Conservation (phyloP, 2,329 filamentous ascomycete genomes). For the Xylaria sp. region DNA sequence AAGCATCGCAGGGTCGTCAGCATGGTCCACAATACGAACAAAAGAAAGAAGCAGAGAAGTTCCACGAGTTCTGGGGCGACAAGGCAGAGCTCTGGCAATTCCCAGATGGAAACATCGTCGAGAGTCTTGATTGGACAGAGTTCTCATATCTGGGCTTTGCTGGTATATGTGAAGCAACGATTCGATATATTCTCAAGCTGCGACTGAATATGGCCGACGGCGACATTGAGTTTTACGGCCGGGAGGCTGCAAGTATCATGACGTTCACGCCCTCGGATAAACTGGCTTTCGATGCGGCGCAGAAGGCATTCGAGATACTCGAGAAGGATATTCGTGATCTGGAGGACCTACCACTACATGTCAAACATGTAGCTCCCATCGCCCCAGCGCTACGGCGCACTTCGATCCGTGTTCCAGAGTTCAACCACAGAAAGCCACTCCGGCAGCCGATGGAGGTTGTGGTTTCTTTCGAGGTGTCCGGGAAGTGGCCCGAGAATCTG, state of each 20-base stretch:
- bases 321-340: slow-evolving; percentile 77
- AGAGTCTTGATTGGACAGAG: slow-evolving; percentile 85
- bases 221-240: slow-evolving; percentile 55
- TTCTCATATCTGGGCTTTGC: slow-evolving; percentile 52
- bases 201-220: slow-evolving; percentile 67
- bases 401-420: slow-evolving; percentile 58
- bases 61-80: slow-evolving; percentile 92
- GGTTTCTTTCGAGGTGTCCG: slow-evolving; percentile 90
- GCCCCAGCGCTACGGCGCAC: slow-evolving; percentile 75
- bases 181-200: slow-evolving; percentile 68
- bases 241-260: slow-evolving; percentile 54
- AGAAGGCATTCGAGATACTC: slow-evolving; percentile 70
- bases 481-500: slow-evolving; percentile 90
- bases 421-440: slow-evolving; percentile 48
- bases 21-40: slow-evolving; percentile 86
- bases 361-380: slow-evolving; percentile 77
- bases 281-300: slow-evolving; percentile 67
- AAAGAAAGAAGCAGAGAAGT: slow-evolving; percentile 77
- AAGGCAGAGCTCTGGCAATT: slow-evolving; percentile 92
- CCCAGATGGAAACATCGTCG: slow-evolving; percentile 90
- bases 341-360: slow-evolving; percentile 82
- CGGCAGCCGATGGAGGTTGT: slow-evolving; percentile 72
- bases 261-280: slow-evolving; percentile 51
- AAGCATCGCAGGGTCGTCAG: slow-evolving; percentile 77
- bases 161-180: slow-evolving; percentile 78